A percentile compares a stretch with the other conserved stretches of the same genome.
phyloP scores from a whole-genome alignment of 345 rosid genomes.

The Atalantia buxifolia region DNA sequence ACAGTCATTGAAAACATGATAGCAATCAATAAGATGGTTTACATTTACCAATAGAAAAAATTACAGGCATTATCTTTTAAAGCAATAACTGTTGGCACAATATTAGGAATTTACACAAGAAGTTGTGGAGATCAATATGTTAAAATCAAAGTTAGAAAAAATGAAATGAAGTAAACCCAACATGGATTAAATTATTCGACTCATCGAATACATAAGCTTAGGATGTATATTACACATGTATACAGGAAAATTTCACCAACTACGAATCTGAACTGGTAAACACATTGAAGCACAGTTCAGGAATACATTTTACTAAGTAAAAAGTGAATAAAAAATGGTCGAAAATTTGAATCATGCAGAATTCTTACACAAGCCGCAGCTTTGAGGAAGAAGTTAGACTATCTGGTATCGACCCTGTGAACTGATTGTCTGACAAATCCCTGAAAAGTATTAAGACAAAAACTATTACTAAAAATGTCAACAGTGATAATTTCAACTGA shows the following conservation, averaged over 20 bases:
- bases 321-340: not conserved
- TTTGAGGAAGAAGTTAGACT: slow-evolving; percentile 56
- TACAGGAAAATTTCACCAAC: not conserved
- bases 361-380: slow-evolving; percentile 73
- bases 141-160: not conserved
- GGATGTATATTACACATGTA: not conserved
- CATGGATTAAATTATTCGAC: not conserved
- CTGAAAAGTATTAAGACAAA: slow-evolving; percentile 31
- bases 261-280: not conserved
- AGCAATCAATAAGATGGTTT: not conserved
- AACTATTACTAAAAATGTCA: slow-evolving; percentile 3
- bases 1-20: not conserved
- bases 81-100: not conserved
- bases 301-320: not conserved
- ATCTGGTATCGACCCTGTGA: slow-evolving; percentile 81
- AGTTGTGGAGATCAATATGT: not conserved
- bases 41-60: not conserved
- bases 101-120: not conserved
- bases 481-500: not conserved
- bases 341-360: not conserved
- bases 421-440: slow-evolving; percentile 82
- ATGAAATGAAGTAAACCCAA: not conserved
- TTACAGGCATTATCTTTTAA: not conserved
- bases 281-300: not conserved
- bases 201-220: not conserved